Evolutionary conservation across 129 eudicot species (phyloP), one percentile per base, ranked within the genome.

Genomic region (Flaveria linearis): DNA sequence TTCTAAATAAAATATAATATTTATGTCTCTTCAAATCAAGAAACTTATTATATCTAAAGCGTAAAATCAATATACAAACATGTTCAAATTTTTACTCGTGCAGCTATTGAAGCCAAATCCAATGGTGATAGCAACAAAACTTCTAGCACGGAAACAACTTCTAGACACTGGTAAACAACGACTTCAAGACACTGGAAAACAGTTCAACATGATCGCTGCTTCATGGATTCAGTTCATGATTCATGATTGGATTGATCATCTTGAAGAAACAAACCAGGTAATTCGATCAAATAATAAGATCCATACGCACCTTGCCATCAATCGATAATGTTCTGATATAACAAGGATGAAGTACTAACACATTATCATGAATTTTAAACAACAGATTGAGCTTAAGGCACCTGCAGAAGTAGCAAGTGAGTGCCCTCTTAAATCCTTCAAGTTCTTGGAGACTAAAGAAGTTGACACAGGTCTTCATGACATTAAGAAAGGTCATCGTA

Each of bases 201-300:
- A 86, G n/a, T 89, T 89, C 65, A 89, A 89, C 69, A 70, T 89
- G 84, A 85, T 89, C 18, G 91, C 96, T 15, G 89, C 89, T 49
- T 80, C 91, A 30, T 89, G 95, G 95, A 82, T 89, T 65, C 91
- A 89, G 15, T 89, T 89, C 61, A 89, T 89, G 96, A 76, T 83
- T n/a, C 96, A 89, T 80, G 96, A 89, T 36, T 86, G 96, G 96
- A 71, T 89, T 6, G 89, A 86, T 73, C 96, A 89, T 25, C 36
- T 87, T 1, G 96, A 89, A 70, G 82, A 84, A 63, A 84, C 88
- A 67, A 57, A 86, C 7, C 89, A 86, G 96, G 89, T 36, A 36
- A 36, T 30, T 30, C 45, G 45, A 67, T 45, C 8, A 9, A 6
- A 47, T 17, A 13, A 26, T 30, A 30, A 30, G 5, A 26, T 80